Conservation (phyloP, 176 grass and related monocot species). For the Pontederia paniculata region DNA sequence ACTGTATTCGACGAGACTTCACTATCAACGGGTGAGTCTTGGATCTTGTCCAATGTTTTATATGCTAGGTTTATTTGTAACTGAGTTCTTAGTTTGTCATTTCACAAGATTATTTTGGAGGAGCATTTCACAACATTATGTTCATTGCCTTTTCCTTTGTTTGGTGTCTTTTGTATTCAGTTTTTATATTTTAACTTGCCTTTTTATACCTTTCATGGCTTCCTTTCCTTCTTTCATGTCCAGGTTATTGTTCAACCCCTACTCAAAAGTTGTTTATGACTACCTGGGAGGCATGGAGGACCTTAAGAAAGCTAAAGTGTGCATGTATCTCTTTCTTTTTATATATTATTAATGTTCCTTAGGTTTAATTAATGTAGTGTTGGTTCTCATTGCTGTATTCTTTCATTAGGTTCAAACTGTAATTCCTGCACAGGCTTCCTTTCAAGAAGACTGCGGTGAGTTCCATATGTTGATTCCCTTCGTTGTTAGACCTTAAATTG, state of each 20-base stretch:
- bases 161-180: conserved; percentile 2
- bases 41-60: conserved; percentile 1
- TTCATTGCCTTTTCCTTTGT: neutral
- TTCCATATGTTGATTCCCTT: conserved; percentile 19
- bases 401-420: conserved; percentile 67
- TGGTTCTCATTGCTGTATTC: neutral
- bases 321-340: conserved; percentile 23
- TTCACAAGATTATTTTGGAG: neutral
- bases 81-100: neutral
- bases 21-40: conserved; percentile 71
- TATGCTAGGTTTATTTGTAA: neutral
- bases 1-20: conserved; percentile 76
- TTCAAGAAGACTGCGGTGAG: conserved; percentile 83
- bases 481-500: neutral
- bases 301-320: conserved; percentile 74
- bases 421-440: conserved; percentile 67
- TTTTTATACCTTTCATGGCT: neutral
- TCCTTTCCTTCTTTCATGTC: conserved; percentile 15
- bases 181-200: neutral
- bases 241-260: conserved; percentile 97
- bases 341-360: conserved; percentile 12
- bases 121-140: neutral
- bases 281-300: conserved; percentile 90
- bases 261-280: conserved; percentile 82
- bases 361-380: conserved; percentile 3